Base-by-base conservation (phyloP, 2,329 filamentous ascomycete genomes). In the Magnaporthales sp. region DNA sequence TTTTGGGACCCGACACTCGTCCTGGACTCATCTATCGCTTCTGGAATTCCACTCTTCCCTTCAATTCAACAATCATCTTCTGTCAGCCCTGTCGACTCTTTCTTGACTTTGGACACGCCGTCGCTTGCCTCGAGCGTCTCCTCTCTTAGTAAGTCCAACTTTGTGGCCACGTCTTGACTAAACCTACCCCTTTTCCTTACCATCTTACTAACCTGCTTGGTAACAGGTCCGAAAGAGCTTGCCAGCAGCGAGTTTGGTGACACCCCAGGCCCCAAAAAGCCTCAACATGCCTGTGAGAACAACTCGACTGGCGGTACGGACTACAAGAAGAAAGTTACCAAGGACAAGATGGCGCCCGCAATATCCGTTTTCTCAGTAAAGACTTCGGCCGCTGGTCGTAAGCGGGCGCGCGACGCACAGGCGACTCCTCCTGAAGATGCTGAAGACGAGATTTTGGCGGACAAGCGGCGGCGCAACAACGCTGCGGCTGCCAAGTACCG, bases 401-500 rank as follows among this genome's bases (percentile, higher is more conserved):
- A 60, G 26, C 64, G 64, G 64, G 15, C 51, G 9, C 64, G 54
- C 24, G 51, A 65, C 29, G 61, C 61, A 19, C 51, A 65, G 64
- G 46, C 64, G 5, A 27, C 31, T n/a, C 10, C 46, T 8, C 38
- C n/a, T n/a, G 64, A 65, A 15, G 63, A 54, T 10, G 46, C 60
- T 15, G 64, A 58, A 19, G 51, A 65, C 24, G 46, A 19, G 3
- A 30, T 30, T 7, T 29, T 60, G 64, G 64, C 64, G n/a, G 64
- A 65, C 66, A 89, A 88, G 75, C 84, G 87, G 26, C 81, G 83
- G 68, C 83, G 83, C 68, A 89, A 89, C 76, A 89, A 85, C 38
- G 78, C 87, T 66, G 87, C 87, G 9, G 87, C 87, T 54, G 81
- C 84, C 58, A 83, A 84, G 64, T 89, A 88, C 74, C 83, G 87